Evolutionary conservation across 805 yeast species (phyloP).

Genomic region (Metschnikowia vanudenii): DNA sequence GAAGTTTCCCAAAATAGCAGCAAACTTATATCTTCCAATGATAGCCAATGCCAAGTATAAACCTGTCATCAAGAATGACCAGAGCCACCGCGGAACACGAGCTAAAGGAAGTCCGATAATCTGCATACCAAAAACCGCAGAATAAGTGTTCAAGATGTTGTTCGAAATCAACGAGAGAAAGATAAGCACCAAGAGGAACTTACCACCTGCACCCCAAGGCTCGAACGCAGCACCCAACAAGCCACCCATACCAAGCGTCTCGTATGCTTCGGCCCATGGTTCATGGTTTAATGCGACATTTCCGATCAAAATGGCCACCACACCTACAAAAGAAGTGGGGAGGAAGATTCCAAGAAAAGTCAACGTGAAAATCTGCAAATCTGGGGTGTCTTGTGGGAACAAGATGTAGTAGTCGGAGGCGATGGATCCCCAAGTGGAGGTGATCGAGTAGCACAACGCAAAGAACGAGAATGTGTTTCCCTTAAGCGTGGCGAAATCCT

Average conservation of each 20-base stretch:
- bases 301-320: slow-evolving; percentile 69
- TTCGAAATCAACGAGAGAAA: slow-evolving; percentile 77
- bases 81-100: slow-evolving; percentile 72
- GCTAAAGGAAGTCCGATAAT: slow-evolving; percentile 54
- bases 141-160: slow-evolving; percentile 76
- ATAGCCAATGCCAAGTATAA: slow-evolving; percentile 68
- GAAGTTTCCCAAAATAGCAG: slow-evolving; percentile 73
- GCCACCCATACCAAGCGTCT: slow-evolving; percentile 70
- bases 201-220: slow-evolving; percentile 79
- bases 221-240: slow-evolving; percentile 59
- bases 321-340: slow-evolving; percentile 76
- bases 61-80: slow-evolving; percentile 62
- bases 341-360: slow-evolving; percentile 66
- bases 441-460: slow-evolving; percentile 69
- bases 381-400: slow-evolving; percentile 70
- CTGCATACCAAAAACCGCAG: slow-evolving; percentile 79
- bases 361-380: slow-evolving; percentile 50
- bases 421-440: slow-evolving; percentile 87
- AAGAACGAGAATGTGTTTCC: slow-evolving; percentile 77
- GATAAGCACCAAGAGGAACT: slow-evolving; percentile 66
- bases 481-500: slow-evolving; percentile 37
- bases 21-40: slow-evolving; percentile 71
- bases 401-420: slow-evolving; percentile 83
- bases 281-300: slow-evolving; percentile 57
- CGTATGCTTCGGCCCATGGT: slow-evolving; percentile 60